A percentile compares a stretch with the other conserved stretches of the same genome.
These are phyloP conservation scores for Apiotrichum mycotoxinovorans DNA, from an alignment of 1,284 basidiomycete genomes.

Conservation along the genomic window DNA sequence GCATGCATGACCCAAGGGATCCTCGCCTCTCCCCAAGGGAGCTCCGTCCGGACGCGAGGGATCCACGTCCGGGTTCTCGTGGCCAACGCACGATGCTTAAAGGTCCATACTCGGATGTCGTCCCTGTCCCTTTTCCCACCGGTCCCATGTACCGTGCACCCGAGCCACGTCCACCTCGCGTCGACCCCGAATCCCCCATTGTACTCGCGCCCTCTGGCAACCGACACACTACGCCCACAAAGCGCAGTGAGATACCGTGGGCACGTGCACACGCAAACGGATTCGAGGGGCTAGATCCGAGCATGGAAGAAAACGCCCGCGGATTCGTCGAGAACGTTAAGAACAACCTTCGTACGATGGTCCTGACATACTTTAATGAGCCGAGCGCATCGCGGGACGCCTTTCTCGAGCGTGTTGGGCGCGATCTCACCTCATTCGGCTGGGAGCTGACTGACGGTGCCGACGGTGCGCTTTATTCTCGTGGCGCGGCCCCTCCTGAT, in stretches of 20 bases:
- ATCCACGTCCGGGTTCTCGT: neutral
- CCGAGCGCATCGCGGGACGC: slow-evolving; percentile 33
- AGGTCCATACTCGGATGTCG: slow-evolving; percentile 9
- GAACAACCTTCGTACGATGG: slow-evolving; percentile 37
- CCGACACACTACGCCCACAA: slow-evolving; percentile 4
- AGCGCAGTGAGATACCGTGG: slow-evolving; percentile 5
- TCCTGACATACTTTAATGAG: slow-evolving; percentile 32
- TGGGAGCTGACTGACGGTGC: slow-evolving; percentile 36
- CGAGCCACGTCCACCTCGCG: slow-evolving; percentile 10
- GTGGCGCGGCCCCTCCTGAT: neutral
- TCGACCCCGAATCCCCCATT: slow-evolving; percentile 1
- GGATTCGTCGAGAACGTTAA: slow-evolving; percentile 45
- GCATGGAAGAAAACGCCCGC: slow-evolving; percentile 33
- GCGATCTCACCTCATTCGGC: slow-evolving; percentile 38
- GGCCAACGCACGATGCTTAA: neutral
- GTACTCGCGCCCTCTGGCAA: slow-evolving; percentile 8
- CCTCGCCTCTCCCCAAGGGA: too few species aligned
- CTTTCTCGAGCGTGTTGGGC: slow-evolving; percentile 40
- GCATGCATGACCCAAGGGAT: too few species aligned
- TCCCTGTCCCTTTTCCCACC: slow-evolving; percentile 12
- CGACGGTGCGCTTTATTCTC: slow-evolving; percentile 28
- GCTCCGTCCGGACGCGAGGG: neutral
- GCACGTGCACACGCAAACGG: slow-evolving; percentile 31
- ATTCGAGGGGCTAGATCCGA: slow-evolving; percentile 30
- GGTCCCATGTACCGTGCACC: slow-evolving; percentile 7